Evolutionary conservation across 73 alveolate species (phyloP).

Genomic region (Tetrahymena malaccensis): DNA sequence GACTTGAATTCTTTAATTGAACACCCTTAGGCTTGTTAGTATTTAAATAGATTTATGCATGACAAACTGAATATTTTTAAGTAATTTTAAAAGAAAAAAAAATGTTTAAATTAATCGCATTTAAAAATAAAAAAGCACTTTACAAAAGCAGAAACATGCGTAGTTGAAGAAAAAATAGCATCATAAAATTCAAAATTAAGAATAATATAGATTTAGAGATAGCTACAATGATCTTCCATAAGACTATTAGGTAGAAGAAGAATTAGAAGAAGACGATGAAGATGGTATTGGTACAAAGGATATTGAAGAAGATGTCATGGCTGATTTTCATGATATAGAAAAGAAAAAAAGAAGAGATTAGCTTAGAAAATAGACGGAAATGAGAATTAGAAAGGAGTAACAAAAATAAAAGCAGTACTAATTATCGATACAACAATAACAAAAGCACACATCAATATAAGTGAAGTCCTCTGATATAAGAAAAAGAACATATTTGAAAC

Average conservation of each 20-base stretch:
- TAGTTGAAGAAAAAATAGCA: neutral
- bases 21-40: neutral
- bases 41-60: neutral
- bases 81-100: neutral
- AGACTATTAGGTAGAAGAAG: neutral
- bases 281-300: neutral
- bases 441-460: neutral
- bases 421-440: neutral
- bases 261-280: neutral
- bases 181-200: neutral
- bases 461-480: neutral
- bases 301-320: neutral
- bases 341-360: neutral
- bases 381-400: neutral
- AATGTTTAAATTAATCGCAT: neutral
- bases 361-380: neutral
- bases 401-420: neutral
- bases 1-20: neutral
- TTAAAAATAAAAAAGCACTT: neutral
- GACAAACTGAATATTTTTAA: neutral
- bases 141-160: neutral
- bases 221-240: neutral
- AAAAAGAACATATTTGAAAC: neutral
- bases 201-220: neutral
- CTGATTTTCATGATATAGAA: neutral